Conservation (phyloP, 108 stramenopile species). For the Cylindrotheca closterium region DNA sequence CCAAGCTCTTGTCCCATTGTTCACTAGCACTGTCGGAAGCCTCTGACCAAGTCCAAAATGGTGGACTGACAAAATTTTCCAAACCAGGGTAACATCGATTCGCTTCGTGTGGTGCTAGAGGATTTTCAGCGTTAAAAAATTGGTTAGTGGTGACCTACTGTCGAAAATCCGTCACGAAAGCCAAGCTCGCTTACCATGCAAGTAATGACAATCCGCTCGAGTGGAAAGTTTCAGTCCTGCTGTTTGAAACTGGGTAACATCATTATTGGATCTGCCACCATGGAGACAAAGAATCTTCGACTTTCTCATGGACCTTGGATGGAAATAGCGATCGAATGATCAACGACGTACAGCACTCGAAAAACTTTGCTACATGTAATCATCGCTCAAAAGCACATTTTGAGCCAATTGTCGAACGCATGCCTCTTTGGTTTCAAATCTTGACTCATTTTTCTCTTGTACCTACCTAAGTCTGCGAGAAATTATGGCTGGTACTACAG, state of each 20-base stretch:
- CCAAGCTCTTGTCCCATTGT: neutral
- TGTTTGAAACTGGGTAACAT: neutral
- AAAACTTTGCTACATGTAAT: too few relatives aligned
- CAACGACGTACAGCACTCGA: too few relatives aligned
- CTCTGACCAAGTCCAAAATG: neutral
- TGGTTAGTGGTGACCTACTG: too few relatives aligned
- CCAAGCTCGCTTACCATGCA: neutral
- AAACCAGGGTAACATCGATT: neutral
- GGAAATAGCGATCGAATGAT: too few relatives aligned
- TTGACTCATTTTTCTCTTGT: too few relatives aligned
- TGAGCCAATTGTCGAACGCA: too few relatives aligned
- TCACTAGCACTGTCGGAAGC: neutral
- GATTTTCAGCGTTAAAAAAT: too few relatives aligned
- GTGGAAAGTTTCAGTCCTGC: neutral
- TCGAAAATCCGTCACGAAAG: too few relatives aligned
- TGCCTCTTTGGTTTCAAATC: too few relatives aligned
- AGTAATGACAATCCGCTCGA: neutral
- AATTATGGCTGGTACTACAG: too few relatives aligned
- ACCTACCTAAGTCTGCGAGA: too few relatives aligned
- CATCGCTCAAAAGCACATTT: too few relatives aligned
- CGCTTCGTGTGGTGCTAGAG: neutral
- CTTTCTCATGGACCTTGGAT: neutral
- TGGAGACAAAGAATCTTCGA: neutral
- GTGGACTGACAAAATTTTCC: neutral
- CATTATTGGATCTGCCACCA: neutral